phyloP scores from a whole-genome alignment of 228 moss, liverwort and hornwort species.

The Sphagnum fallax region DNA sequence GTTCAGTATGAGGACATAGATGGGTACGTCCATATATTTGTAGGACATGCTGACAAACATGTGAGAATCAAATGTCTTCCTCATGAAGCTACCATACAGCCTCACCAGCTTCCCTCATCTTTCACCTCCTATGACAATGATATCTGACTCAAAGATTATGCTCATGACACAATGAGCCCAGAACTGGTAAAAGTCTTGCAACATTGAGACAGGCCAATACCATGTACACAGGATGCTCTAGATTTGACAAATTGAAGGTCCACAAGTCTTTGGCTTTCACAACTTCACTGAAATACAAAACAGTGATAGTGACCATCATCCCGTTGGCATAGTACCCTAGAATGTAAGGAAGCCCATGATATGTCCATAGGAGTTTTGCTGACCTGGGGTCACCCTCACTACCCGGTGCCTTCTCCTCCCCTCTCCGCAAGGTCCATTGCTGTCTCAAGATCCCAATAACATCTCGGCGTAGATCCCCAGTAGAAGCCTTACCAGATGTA shows the following conservation, averaged over 20 bases:
- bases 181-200: neutral
- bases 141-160: neutral
- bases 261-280: neutral
- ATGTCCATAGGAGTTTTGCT: neutral
- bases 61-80: neutral
- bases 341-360: neutral
- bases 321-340: neutral
- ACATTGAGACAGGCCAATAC: neutral
- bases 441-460: neutral
- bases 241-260: neutral
- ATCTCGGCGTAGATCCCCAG: neutral
- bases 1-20: neutral
- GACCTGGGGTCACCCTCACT: neutral
- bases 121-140: neutral
- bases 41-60: neutral
- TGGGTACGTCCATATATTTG: neutral
- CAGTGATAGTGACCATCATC: neutral
- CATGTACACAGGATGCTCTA: neutral
- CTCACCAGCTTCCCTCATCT: neutral
- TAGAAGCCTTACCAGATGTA: neutral
- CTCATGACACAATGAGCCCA: constrained; percentile 1
- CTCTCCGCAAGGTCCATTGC: neutral
- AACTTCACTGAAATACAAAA: neutral
- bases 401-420: neutral
- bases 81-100: neutral